These are phyloP conservation scores for Moniliophthora roreri DNA, from an alignment of 1,284 basidiomycete genomes.

Conservation along the genomic window DNA sequence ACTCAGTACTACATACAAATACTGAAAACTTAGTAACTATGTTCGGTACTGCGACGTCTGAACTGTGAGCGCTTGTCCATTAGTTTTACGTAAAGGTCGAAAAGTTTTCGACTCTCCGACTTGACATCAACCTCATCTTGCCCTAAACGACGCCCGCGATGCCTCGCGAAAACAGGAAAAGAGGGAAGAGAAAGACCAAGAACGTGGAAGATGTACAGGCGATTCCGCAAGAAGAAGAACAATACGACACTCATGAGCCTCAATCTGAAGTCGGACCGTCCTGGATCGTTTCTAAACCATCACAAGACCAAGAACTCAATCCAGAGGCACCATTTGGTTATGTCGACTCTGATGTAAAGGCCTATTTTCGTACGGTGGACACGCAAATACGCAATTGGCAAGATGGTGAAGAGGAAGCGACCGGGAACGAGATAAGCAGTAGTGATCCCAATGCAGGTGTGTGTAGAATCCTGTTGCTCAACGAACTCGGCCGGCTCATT, in stretches of 20 bases:
- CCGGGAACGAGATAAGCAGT: slow-evolving; percentile 47
- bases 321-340: slow-evolving; percentile 84
- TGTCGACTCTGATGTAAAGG: slow-evolving; percentile 85
- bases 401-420: slow-evolving; percentile 35
- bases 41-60: too few relatives aligned
- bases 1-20: too few relatives aligned
- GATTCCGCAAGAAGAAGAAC: slow-evolving; percentile 6
- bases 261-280: slow-evolving; percentile 46
- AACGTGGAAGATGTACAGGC: slow-evolving; percentile 24
- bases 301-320: slow-evolving; percentile 38
- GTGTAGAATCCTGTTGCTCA: slow-evolving; percentile 21
- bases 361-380: slow-evolving; percentile 88
- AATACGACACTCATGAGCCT: slow-evolving; percentile 14
- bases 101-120: background rate
- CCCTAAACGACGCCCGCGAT: slow-evolving; percentile 40
- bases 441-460: slow-evolving; percentile 76
- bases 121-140: background rate
- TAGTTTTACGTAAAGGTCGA: background rate
- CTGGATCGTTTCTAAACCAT: slow-evolving; percentile 58
- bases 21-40: too few relatives aligned
- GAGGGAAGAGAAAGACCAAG: slow-evolving; percentile 76
- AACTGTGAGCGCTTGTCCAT: background rate
- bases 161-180: slow-evolving; percentile 75
- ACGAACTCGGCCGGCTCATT: slow-evolving; percentile 7
- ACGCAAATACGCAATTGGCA: slow-evolving; percentile 87